These are phyloP conservation scores for Apium graveolens DNA, from an alignment of 129 eudicot genomes.

Conservation along the genomic window DNA sequence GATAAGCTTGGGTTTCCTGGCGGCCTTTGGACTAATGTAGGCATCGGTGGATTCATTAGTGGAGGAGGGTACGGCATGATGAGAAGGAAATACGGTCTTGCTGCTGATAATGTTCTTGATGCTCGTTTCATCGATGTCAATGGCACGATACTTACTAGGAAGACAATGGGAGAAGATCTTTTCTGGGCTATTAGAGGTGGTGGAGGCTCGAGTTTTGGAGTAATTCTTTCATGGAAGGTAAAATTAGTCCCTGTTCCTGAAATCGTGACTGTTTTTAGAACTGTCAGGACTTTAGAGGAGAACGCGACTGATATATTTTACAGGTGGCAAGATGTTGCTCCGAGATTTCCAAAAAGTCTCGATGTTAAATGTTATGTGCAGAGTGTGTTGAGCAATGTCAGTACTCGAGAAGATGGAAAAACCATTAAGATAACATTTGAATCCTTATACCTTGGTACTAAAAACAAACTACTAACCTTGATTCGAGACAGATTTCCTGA, in stretches of 20 bases:
- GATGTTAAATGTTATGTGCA: not conserved
- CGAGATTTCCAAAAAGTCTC: not conserved
- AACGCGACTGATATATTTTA: not conserved
- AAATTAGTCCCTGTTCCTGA: not conserved
- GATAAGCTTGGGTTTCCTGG: not conserved
- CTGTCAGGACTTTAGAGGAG: not conserved
- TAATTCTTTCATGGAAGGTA: not conserved
- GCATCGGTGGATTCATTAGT: not conserved
- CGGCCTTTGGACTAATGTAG: not conserved
- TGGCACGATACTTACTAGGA: not conserved
- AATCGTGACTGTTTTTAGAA: not conserved
- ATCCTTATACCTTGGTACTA: constrained; percentile 1
- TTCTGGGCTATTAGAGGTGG: constrained; percentile 6
- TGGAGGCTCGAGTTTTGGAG: constrained; percentile 5
- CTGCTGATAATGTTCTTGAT: constrained; percentile 3
- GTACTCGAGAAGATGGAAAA: not conserved
- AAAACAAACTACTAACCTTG: not conserved
- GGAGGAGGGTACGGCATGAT: constrained; percentile 9
- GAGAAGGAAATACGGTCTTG: not conserved
- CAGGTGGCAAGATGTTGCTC: not conserved
- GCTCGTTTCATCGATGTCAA: not conserved
- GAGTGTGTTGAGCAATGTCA: not conserved
- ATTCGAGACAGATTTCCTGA: not conserved
- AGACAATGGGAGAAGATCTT: constrained; percentile 2
- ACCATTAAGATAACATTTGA: not conserved